Evolutionary conservation across 768 basidiomycete species (phyloP).

Genomic region (Suillus plorans): DNA sequence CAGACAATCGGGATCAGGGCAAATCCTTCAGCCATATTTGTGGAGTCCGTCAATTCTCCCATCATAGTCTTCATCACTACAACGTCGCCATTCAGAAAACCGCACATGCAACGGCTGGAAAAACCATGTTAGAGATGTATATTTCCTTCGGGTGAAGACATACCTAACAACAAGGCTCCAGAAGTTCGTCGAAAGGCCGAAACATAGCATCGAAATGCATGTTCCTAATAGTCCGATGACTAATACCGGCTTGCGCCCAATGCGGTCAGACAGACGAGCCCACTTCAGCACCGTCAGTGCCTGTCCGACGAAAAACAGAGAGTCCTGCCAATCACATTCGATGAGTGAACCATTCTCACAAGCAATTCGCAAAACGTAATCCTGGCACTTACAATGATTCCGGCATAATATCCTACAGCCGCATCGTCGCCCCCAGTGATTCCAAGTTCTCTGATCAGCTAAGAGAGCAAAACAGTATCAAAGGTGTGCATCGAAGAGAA

Average conservation of each 20-base stretch:
- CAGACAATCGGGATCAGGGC: constrained; percentile 30
- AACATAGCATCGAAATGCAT: constrained; percentile 51
- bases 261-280: constrained; percentile 58
- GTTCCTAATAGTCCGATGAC: constrained; percentile 53
- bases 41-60: constrained; percentile 53
- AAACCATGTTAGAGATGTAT: not conserved
- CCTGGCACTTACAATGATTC: constrained; percentile 47
- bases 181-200: constrained; percentile 62
- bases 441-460: constrained; percentile 65
- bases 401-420: constrained; percentile 70
- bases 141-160: not conserved
- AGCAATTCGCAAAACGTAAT: not conserved
- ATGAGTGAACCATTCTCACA: not conserved
- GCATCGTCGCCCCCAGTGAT: constrained; percentile 62
- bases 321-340: constrained; percentile 42
- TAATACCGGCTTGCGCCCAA: constrained; percentile 62
- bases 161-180: constrained; percentile 56
- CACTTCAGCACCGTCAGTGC: constrained; percentile 60
- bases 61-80: constrained; percentile 72
- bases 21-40: constrained; percentile 36
- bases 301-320: constrained; percentile 59
- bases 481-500: not conserved
- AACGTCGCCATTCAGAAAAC: constrained; percentile 37
- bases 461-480: not conserved
- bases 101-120: constrained; percentile 34